Evolutionary conservation across 2,329 filamentous ascomycete genomes (phyloP).

Genomic region (Penicillium sp.): DNA sequence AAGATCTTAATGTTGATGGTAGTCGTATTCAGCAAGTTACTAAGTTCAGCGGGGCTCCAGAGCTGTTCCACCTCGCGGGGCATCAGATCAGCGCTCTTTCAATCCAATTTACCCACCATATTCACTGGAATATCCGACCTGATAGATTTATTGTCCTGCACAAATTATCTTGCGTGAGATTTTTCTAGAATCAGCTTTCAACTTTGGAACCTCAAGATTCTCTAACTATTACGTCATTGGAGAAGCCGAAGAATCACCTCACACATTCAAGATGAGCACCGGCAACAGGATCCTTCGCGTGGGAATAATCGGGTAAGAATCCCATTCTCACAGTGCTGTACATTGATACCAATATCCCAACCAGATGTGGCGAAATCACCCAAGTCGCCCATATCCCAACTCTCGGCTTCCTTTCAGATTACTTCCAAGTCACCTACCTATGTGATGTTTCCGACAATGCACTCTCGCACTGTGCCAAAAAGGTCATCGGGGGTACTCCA

Average conservation of each 20-base stretch:
- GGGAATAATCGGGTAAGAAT: conserved; percentile 8
- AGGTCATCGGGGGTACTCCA: conserved; percentile 21
- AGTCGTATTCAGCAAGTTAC: neutral
- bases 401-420: conserved; percentile 45
- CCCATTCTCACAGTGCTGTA: neutral
- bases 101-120: neutral
- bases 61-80: conserved; percentile 4
- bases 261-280: conserved; percentile 1
- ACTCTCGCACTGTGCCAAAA: conserved; percentile 41
- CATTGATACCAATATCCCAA: neutral
- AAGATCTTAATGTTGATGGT: neutral
- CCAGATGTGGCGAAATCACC: conserved; percentile 49
- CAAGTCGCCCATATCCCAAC: conserved; percentile 55
- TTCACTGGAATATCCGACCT: neutral
- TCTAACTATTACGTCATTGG: conserved; percentile 2
- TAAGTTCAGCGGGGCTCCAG: conserved; percentile 1
- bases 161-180: neutral
- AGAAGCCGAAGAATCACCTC: neutral
- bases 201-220: neutral
- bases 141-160: neutral
- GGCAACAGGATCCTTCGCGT: conserved; percentile 7
- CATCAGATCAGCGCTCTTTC: neutral
- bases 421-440: conserved; percentile 50
- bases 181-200: neutral
- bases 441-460: conserved; percentile 54